Conservation (phyloP, 306 rosid species). For the Begonia loranthoides region DNA sequence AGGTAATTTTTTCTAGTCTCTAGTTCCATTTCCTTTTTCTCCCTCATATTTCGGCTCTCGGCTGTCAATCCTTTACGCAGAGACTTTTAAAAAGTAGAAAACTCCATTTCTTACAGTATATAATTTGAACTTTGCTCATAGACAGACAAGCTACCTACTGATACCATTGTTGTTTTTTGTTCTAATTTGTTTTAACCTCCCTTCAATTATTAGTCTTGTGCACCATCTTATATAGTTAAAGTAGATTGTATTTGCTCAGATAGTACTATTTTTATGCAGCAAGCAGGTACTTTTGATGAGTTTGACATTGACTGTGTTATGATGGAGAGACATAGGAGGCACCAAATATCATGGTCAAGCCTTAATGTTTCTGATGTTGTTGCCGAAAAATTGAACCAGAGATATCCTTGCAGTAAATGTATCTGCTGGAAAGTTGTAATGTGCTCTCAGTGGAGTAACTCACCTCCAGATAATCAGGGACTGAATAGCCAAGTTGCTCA, state of each 20-base stretch:
- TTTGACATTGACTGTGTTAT: slow-evolving; percentile 54
- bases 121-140: too few relatives aligned
- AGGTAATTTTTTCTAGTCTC: slow-evolving; percentile 36
- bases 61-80: slow-evolving; percentile 3
- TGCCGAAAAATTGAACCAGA: slow-evolving; percentile 38
- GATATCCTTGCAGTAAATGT: slow-evolving; percentile 49
- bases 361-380: slow-evolving; percentile 65
- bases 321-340: slow-evolving; percentile 54
- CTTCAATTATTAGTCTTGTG: background rate
- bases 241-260: background rate
- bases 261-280: slow-evolving; percentile 23
- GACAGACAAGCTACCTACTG: background rate
- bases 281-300: slow-evolving; percentile 24
- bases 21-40: slow-evolving; percentile 9
- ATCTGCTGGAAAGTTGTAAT: slow-evolving; percentile 76
- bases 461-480: slow-evolving; percentile 18
- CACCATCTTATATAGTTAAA: background rate
- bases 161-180: background rate
- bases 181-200: background rate
- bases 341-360: slow-evolving; percentile 51
- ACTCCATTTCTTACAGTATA: too few relatives aligned
- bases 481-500: slow-evolving; percentile 12
- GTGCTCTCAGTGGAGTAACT: slow-evolving; percentile 35
- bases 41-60: slow-evolving; percentile 4
- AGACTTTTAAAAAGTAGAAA: too few relatives aligned